Evolutionary conservation across 1,284 basidiomycete genomes (phyloP), one percentile per base, ranked within the genome.

Genomic region (Boletellus deceptivus): DNA sequence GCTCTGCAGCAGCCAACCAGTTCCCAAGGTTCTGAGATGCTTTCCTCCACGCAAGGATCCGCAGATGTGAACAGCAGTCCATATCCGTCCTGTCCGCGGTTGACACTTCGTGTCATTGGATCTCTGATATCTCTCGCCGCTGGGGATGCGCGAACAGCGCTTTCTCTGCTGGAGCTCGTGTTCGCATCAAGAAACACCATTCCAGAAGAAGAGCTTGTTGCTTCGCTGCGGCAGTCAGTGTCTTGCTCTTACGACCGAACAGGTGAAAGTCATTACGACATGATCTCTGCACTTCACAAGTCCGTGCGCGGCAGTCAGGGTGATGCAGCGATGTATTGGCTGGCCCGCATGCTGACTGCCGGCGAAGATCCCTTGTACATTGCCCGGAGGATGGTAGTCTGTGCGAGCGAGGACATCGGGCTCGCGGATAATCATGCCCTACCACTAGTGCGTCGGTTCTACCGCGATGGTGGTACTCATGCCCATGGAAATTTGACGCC

Each of bases 361-460:
- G 93, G 91, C 11, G 92, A 96, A 67, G 93, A 96, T 69, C 89
- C 93, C 3, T 65, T 93, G 34, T 96, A 88, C 63, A 83, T 95
- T 54, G 89, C 86, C 1, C 76, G 93, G 24, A 75, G 92, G 29
- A 79, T 94, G 69, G 80, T 92, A 14, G 86, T 94, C 2, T 86
- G 91, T 50, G 90, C 91, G 2, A 90, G 87, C 48, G 91, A 94
- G 66, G 92, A 94, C 62, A 80, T 93, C 35, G 90, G 91, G 7
- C 72, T 91, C n/a, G 87, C 88, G 16, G 86, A 91, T 66, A 73
- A 73, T 34, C 78, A 84, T 41, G 89, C 86, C 0, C 73, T 92
- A 10, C 85, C 86, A 17, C 68, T 92, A 49, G 88, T 87, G 53
- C 54, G 79, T 65, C 24, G 13, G 36, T 13, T 33, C 20, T 22